Evolutionary conservation across 2,329 filamentous ascomycete genomes (phyloP).

Genomic region (Bipolaris oryzae): DNA sequence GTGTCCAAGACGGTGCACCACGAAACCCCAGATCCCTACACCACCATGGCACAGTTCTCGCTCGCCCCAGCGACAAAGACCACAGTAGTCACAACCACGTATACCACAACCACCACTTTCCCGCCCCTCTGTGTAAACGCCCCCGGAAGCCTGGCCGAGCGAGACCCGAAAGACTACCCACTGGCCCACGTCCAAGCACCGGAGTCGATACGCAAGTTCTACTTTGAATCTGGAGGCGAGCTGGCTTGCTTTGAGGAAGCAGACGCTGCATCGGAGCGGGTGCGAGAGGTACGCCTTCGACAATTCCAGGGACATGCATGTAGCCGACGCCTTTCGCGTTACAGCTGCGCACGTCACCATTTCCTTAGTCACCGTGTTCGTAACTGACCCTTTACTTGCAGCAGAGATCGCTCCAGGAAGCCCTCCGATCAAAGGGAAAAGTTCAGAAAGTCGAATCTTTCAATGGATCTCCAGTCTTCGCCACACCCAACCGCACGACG

Average conservation of each 20-base stretch:
- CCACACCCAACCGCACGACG: slow-evolving; percentile 48
- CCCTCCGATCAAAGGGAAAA: slow-evolving; percentile 55
- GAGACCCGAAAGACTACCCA: slow-evolving; percentile 90
- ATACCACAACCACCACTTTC: slow-evolving; percentile 80
- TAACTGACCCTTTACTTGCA: slow-evolving; percentile 41
- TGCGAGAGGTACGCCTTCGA: slow-evolving; percentile 58
- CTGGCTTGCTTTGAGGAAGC: slow-evolving; percentile 68
- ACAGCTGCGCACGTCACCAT: slow-evolving; percentile 13
- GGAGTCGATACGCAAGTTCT: slow-evolving; percentile 75
- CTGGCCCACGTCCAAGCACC: slow-evolving; percentile 84
- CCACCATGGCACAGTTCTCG: slow-evolving; percentile 64
- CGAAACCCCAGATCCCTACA: slow-evolving; percentile 39
- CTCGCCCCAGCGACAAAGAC: slow-evolving; percentile 69
- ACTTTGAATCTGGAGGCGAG: slow-evolving; percentile 70
- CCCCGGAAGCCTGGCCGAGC: slow-evolving; percentile 70
- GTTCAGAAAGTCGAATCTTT: slow-evolving; percentile 51
- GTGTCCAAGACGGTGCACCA: slow-evolving; percentile 33
- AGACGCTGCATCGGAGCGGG: slow-evolving; percentile 60
- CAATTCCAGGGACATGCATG: slow-evolving; percentile 24
- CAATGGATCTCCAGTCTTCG: slow-evolving; percentile 50
- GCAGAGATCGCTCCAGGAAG: slow-evolving; percentile 53
- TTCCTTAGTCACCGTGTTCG: slow-evolving; percentile 7
- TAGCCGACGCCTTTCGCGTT: slow-evolving; percentile 27
- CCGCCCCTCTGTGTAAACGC: slow-evolving; percentile 82
- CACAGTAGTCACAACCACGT: slow-evolving; percentile 83